Conservation (phyloP, 1,284 basidiomycete species). For the Heterobasidion annosum region DNA sequence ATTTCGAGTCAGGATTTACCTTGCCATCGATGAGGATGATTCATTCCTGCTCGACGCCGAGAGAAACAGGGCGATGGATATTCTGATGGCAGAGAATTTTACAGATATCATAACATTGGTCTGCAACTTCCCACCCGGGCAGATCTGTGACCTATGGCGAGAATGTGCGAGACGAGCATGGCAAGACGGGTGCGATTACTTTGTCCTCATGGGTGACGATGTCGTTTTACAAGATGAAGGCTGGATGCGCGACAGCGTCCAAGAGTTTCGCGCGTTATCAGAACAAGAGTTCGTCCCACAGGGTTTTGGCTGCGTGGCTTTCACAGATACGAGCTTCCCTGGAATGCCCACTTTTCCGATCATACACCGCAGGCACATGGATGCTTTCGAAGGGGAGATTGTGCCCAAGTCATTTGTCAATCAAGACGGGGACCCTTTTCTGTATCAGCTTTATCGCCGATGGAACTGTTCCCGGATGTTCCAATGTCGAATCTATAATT, state of each 20-base stretch:
- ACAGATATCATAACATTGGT: constrained; percentile 21
- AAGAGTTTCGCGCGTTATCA: constrained; percentile 28
- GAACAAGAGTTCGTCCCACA: constrained; percentile 20
- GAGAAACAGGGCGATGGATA: constrained; percentile 26
- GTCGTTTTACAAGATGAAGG: constrained; percentile 37
- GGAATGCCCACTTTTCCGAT: constrained; percentile 58
- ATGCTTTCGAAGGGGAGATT: constrained; percentile 42
- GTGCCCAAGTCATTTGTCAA: constrained; percentile 46
- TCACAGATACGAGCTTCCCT: constrained; percentile 45
- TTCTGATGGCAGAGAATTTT: constrained; percentile 28
- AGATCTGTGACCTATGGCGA: constrained; percentile 47
- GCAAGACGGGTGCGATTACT: constrained; percentile 39
- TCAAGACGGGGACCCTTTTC: constrained; percentile 50
- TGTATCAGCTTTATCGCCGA: constrained; percentile 51
- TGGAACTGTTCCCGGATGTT: constrained; percentile 44
- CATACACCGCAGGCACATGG: constrained; percentile 42
- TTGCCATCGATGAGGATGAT: constrained; percentile 46
- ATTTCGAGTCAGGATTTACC: constrained; percentile 35
- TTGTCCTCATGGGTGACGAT: constrained; percentile 49
- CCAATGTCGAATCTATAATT: constrained; percentile 29
- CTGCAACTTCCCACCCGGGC: constrained; percentile 31
- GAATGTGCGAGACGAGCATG: constrained; percentile 38
- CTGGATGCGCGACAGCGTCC: constrained; percentile 38
- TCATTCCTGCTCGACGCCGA: constrained; percentile 21
- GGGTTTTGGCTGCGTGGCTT: constrained; percentile 50